These are phyloP conservation scores for Leptographium wingfieldii DNA, from an alignment of 2,329 filamentous ascomycete species.

Conservation along the genomic window DNA sequence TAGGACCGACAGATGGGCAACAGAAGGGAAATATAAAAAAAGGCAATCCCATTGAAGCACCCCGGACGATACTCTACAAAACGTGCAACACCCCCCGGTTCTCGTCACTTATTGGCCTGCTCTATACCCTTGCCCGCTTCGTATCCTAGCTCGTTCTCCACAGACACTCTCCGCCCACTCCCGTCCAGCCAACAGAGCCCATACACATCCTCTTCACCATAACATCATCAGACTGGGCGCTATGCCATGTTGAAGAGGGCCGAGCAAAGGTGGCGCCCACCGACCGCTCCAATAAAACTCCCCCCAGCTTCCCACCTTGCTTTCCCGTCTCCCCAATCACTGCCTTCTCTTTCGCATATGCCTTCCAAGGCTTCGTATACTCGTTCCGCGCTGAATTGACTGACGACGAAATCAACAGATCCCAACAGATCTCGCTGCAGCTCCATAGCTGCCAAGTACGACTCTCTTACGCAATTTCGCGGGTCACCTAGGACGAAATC, in stretches of 20 bases:
- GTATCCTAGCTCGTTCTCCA: neutral
- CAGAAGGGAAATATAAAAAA: neutral
- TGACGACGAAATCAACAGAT: neutral
- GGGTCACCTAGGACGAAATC: conserved; percentile 1
- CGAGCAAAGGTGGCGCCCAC: neutral
- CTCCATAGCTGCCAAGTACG: neutral
- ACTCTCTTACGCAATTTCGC: conserved; percentile 1
- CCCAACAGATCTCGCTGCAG: neutral
- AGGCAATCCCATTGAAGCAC: neutral
- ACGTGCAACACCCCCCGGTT: neutral
- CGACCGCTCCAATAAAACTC: conserved; percentile 2
- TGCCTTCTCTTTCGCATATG: neutral
- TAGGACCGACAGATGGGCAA: neutral
- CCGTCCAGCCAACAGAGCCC: neutral
- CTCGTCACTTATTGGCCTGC: neutral
- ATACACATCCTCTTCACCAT: neutral
- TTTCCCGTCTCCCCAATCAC: neutral
- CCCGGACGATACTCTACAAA: neutral
- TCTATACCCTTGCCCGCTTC: neutral
- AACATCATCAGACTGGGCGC: neutral
- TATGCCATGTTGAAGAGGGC: neutral
- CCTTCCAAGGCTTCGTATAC: neutral
- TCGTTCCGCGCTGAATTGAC: neutral
- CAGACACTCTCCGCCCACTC: neutral
- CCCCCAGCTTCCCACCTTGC: neutral